phyloP scores from a whole-genome alignment of 139 green algal genomes.

The Gonium pectorale region DNA sequence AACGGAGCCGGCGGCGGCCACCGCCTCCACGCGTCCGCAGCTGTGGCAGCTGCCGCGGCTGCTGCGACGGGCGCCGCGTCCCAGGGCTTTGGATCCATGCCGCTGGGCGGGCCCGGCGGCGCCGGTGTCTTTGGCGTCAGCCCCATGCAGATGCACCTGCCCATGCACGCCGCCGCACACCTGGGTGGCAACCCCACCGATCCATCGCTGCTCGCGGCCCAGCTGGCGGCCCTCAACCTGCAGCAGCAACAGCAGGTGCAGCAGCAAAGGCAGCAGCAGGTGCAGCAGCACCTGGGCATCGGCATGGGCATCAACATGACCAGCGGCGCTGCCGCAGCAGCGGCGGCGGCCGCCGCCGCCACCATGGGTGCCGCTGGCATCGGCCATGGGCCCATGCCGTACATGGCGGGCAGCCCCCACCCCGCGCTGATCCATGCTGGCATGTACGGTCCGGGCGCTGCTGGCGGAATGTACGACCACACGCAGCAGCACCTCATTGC shows the following conservation, averaged over 20 bases:
- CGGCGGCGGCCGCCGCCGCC: not conserved
- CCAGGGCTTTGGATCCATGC: not conserved
- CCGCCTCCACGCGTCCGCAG: slow-evolving; percentile 15
- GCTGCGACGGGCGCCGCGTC: not conserved
- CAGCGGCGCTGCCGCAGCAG: slow-evolving; percentile 8
- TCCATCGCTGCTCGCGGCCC: slow-evolving; percentile 17
- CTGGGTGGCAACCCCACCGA: not conserved
- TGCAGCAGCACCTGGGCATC: slow-evolving; percentile 7
- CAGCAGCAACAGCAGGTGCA: not conserved
- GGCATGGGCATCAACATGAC: not conserved
- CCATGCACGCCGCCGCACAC: slow-evolving; percentile 17
- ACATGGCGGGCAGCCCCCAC: slow-evolving; percentile 3
- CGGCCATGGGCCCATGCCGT: slow-evolving; percentile 14
- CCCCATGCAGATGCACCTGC: slow-evolving; percentile 1
- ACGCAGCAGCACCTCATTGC: slow-evolving; percentile 23
- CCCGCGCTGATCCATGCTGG: slow-evolving; percentile 6
- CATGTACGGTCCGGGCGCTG: not conserved
- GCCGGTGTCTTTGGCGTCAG: not conserved
- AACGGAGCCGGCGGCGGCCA: not conserved
- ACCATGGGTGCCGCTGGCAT: slow-evolving; percentile 26
- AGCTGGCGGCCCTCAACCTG: slow-evolving; percentile 29
- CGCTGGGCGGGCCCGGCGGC: not conserved
- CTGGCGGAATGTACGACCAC: slow-evolving; percentile 16
- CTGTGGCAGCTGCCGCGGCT: not conserved
- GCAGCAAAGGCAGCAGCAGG: not conserved